phyloP scores from a whole-genome alignment of 1,139 yeast genomes.

The Trichomonascaceae sp. region DNA sequence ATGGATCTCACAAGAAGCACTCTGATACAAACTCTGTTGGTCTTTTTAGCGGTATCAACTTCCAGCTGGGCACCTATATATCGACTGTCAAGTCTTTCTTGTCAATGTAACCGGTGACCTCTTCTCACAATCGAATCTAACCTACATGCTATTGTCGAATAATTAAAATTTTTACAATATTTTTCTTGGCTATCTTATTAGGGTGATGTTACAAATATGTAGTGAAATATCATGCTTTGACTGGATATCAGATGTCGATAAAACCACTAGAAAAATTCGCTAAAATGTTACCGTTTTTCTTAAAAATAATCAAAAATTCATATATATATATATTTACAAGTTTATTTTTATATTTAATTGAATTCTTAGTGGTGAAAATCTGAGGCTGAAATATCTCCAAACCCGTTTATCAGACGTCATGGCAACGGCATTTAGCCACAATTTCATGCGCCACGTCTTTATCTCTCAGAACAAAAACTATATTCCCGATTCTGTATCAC shows the following conservation, averaged over 20 bases:
- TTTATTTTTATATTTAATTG: not conserved
- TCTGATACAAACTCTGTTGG: not conserved
- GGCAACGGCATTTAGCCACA: not conserved
- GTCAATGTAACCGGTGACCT: not conserved
- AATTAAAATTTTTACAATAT: not conserved
- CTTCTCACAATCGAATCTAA: not conserved
- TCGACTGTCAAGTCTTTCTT: not conserved
- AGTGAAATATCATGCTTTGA: not conserved
- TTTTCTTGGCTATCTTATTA: not conserved
- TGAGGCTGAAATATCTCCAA: not conserved
- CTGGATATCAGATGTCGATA: not conserved
- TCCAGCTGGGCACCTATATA: not conserved
- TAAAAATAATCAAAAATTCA: too few species aligned
- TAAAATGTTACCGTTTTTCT: not conserved
- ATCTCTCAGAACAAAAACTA: not conserved
- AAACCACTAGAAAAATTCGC: not conserved
- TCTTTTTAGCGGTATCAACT: not conserved
- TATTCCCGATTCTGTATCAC: not conserved
- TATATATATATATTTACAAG: too few species aligned
- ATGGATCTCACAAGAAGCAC: not conserved
- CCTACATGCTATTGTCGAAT: not conserved
- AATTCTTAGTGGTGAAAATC: not conserved
- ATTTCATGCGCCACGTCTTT: not conserved
- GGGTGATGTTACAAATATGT: not conserved
- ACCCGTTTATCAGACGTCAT: not conserved